Percentiles rank a stretch among this genome's conserved stretches.
Conservation (phyloP, 2,329 filamentous ascomycete genomes). For the Botrytis galanthina region DNA sequence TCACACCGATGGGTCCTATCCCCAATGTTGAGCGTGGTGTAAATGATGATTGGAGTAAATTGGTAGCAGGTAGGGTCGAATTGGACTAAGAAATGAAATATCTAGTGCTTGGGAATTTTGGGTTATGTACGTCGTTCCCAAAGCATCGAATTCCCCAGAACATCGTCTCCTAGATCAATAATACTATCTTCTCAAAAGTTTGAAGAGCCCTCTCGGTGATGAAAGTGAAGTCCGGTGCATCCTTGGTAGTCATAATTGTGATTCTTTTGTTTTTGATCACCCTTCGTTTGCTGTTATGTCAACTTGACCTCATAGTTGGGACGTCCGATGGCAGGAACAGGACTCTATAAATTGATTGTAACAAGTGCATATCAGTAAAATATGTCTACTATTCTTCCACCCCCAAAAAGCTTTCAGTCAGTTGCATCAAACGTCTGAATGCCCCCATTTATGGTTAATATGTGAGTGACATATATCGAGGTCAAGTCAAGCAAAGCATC, state of each 20-base stretch:
- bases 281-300: background rate
- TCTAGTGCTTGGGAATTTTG: background rate
- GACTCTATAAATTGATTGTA: background rate
- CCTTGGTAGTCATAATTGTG: background rate
- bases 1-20: constrained; percentile 81
- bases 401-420: too few species aligned
- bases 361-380: background rate
- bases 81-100: constrained; percentile 73
- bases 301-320: background rate
- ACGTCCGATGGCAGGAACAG: background rate
- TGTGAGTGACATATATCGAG: background rate
- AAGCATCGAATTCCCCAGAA: background rate
- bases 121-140: background rate
- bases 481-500: background rate
- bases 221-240: background rate
- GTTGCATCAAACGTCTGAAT: background rate
- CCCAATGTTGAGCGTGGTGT: constrained; percentile 75
- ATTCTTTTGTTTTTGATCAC: background rate
- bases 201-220: background rate
- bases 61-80: constrained; percentile 82
- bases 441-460: background rate
- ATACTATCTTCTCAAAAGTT: background rate
- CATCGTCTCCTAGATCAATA: background rate
- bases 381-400: background rate
- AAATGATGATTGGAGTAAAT: constrained; percentile 41